Percentiles rank a stretch among this genome's conserved stretches.
These are phyloP conservation scores for Barnettozyma sp. DNA, from an alignment of 805 yeast species.

Conservation along the genomic window DNA sequence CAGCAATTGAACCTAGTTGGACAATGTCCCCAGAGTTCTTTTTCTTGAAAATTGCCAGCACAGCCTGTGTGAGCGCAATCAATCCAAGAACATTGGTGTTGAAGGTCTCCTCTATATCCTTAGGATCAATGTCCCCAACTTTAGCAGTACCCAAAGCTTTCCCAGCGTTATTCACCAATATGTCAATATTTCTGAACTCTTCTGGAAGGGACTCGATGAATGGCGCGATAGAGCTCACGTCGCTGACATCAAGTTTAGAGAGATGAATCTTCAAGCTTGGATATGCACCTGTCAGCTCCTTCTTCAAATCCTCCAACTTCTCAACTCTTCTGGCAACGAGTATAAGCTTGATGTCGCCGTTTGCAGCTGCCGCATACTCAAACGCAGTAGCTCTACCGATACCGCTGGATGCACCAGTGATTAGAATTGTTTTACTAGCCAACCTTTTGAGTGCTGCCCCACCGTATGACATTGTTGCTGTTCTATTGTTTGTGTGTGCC, in stretches of 20 bases:
- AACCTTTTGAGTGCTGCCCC: slow-evolving; percentile 71
- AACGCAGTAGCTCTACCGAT: slow-evolving; percentile 89
- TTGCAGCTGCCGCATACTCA: slow-evolving; percentile 75
- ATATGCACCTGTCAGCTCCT: slow-evolving; percentile 38
- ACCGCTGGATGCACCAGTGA: slow-evolving; percentile 95
- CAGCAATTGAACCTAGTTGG: slow-evolving; percentile 72
- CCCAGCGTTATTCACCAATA: slow-evolving; percentile 69
- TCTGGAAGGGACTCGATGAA: slow-evolving; percentile 50
- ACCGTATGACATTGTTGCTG: slow-evolving; percentile 52
- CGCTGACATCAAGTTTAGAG: slow-evolving; percentile 50
- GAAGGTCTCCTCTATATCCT: slow-evolving; percentile 70
- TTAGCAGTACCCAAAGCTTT: slow-evolving; percentile 74
- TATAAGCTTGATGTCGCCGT: slow-evolving; percentile 63
- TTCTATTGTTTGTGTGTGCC: too few species aligned
- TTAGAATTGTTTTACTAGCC: slow-evolving; percentile 67
- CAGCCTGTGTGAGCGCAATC: slow-evolving; percentile 74
- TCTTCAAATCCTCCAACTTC: slow-evolving; percentile 44
- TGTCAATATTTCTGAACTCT: slow-evolving; percentile 58
- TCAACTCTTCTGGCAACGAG: slow-evolving; percentile 74
- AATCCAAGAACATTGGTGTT: slow-evolving; percentile 84
- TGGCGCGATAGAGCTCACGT: slow-evolving; percentile 41
- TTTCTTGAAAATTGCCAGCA: slow-evolving; percentile 62
- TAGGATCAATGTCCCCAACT: slow-evolving; percentile 59
- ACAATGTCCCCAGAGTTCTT: slow-evolving; percentile 70
- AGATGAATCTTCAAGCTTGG: slow-evolving; percentile 41